Conservation (phyloP, 1,284 basidiomycete genomes). For the Coriolopsis trogii region DNA sequence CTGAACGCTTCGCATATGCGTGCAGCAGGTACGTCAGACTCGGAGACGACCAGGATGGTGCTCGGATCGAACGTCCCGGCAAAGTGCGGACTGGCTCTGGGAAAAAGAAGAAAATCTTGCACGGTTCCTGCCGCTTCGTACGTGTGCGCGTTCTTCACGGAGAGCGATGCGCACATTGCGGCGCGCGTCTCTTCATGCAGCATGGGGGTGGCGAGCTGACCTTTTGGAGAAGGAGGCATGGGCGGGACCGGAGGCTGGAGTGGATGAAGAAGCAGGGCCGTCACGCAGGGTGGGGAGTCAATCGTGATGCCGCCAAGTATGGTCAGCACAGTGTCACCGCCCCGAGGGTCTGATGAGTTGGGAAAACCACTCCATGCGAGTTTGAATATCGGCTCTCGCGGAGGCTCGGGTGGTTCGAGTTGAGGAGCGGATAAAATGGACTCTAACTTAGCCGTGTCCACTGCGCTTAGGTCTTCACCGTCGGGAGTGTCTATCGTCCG, state of each 20-base stretch:
- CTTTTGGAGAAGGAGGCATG: constrained; percentile 39
- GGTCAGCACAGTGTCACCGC: constrained; percentile 72
- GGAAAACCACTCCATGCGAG: constrained; percentile 83
- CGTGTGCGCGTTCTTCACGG: constrained; percentile 57
- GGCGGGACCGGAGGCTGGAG: constrained; percentile 67
- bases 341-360: constrained; percentile 61
- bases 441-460: constrained; percentile 52
- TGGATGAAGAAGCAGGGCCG: constrained; percentile 71
- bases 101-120: constrained; percentile 82
- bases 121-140: constrained; percentile 65
- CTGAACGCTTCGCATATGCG: constrained; percentile 53
- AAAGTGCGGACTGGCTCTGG: constrained; percentile 75
- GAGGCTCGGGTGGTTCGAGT: constrained; percentile 18
- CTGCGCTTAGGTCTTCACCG: constrained; percentile 51
- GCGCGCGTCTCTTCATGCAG: constrained; percentile 45
- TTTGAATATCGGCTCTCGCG: constrained; percentile 87
- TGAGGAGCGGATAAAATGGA: constrained; percentile 37
- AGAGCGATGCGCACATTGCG: constrained; percentile 68
- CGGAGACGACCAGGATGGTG: constrained; percentile 58
- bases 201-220: constrained; percentile 13
- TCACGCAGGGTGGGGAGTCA: constrained; percentile 66
- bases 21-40: constrained; percentile 39
- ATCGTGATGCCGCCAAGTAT: constrained; percentile 76
- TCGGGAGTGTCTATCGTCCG: constrained; percentile 60
- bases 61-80: constrained; percentile 70